A percentile compares a stretch with the other conserved stretches of the same genome.
Conservation (phyloP, 2,329 filamentous ascomycete species). For the Monosporascus sp. region DNA sequence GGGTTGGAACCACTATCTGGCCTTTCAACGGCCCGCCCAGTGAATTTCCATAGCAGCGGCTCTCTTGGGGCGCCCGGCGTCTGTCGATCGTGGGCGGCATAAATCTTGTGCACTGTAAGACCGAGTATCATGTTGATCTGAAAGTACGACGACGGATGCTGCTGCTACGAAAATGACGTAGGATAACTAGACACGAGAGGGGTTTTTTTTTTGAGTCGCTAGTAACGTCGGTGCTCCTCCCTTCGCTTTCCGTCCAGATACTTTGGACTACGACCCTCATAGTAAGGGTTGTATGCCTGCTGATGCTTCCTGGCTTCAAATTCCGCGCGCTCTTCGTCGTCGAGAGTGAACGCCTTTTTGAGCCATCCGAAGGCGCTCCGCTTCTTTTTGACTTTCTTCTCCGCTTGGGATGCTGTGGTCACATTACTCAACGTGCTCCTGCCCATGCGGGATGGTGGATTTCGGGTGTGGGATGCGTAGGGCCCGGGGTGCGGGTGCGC, state of each 20-base stretch:
- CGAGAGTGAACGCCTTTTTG: slow-evolving; percentile 61
- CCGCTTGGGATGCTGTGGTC: slow-evolving; percentile 37
- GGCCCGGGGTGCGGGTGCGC: slow-evolving; percentile 18
- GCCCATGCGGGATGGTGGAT: slow-evolving; percentile 48
- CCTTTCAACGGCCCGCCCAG: too few relatives aligned
- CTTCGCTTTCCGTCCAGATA: slow-evolving; percentile 52
- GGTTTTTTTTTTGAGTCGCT: not conserved
- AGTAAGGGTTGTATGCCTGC: slow-evolving; percentile 41
- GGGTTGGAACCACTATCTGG: too few relatives aligned
- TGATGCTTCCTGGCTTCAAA: slow-evolving; percentile 52
- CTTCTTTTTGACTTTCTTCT: slow-evolving; percentile 56
- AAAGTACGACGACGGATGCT: too few relatives aligned
- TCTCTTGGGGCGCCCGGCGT: too few relatives aligned
- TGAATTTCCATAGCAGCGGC: too few relatives aligned
- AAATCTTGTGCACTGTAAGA: too few relatives aligned
- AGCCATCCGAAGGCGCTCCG: slow-evolving; percentile 63
- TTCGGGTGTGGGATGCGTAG: slow-evolving; percentile 34
- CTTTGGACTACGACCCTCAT: slow-evolving; percentile 44
- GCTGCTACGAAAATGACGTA: too few relatives aligned
- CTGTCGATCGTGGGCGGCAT: too few relatives aligned
- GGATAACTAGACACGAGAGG: too few relatives aligned
- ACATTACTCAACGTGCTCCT: slow-evolving; percentile 55
- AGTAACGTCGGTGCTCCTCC: slow-evolving; percentile 16
- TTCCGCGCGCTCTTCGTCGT: slow-evolving; percentile 56
- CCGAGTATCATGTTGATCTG: too few relatives aligned